Conservation (phyloP, 2,329 filamentous ascomycete species). For the Clonostachys byssicola region DNA sequence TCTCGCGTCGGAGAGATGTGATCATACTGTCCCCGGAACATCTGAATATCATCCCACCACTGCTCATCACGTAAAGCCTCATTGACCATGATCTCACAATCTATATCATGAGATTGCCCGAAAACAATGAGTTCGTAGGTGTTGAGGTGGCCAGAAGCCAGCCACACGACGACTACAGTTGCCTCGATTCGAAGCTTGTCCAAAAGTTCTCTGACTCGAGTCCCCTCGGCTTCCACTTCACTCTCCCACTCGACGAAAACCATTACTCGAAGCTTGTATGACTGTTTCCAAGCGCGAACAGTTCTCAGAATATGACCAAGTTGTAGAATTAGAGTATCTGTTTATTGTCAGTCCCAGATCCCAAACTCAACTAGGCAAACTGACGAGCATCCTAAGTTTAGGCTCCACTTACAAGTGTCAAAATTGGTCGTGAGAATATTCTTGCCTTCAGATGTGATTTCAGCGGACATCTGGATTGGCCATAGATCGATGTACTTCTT, state of each 20-base stretch:
- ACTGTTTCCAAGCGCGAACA: constrained; percentile 74
- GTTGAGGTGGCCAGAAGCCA: constrained; percentile 67
- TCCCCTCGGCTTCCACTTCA: constrained; percentile 75
- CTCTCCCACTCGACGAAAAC: constrained; percentile 88
- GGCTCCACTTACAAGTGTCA: constrained; percentile 66
- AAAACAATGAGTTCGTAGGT: constrained; percentile 79
- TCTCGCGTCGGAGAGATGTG: constrained; percentile 36
- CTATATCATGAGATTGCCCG: constrained; percentile 50
- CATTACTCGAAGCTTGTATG: constrained; percentile 69
- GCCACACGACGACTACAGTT: constrained; percentile 74
- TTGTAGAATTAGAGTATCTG: constrained; percentile 76
- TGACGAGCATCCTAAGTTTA: background rate
- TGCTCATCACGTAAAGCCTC: constrained; percentile 65
- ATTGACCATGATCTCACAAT: constrained; percentile 58
- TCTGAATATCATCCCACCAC: constrained; percentile 79
- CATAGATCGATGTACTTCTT: constrained; percentile 85
- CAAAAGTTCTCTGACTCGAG: constrained; percentile 67
- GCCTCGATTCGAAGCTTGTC: constrained; percentile 81
- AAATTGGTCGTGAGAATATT: constrained; percentile 82
- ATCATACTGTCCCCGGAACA: constrained; percentile 33
- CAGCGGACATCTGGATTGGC: constrained; percentile 92
- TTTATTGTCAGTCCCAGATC: constrained; percentile 5
- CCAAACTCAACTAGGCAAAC: background rate
- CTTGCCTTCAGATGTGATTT: constrained; percentile 64
- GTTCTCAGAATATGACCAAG: constrained; percentile 81